phyloP scores from a whole-genome alignment of 2,329 filamentous ascomycete species.

The Didymella sp. region DNA sequence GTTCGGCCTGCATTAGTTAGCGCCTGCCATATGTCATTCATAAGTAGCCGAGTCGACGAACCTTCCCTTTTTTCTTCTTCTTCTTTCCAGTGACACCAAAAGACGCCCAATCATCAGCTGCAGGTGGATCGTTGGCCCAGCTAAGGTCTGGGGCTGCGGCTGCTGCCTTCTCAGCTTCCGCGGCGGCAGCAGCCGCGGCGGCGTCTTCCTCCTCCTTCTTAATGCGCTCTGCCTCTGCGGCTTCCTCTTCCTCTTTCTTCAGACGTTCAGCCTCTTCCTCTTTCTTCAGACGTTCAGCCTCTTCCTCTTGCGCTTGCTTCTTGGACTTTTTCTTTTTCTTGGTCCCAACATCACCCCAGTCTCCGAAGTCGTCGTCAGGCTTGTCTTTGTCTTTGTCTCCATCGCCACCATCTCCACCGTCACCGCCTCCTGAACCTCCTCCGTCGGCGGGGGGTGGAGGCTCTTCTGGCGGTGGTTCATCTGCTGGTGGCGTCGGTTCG shows the following conservation, averaged over 20 bases:
- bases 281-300: constrained; percentile 46
- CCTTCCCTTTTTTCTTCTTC: constrained; percentile 52
- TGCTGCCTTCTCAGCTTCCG: constrained; percentile 39
- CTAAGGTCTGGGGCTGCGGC: constrained; percentile 31
- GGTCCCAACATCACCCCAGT: constrained; percentile 36
- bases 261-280: too few relatives aligned
- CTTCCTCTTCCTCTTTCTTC: constrained; percentile 47
- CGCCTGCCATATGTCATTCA: constrained; percentile 41
- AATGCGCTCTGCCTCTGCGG: constrained; percentile 43
- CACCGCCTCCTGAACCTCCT: constrained; percentile 41
- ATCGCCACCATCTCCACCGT: constrained; percentile 46
- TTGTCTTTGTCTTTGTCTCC: constrained; percentile 42
- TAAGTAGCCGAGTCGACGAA: constrained; percentile 45
- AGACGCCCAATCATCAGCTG: constrained; percentile 42
- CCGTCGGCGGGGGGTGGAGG: constrained; percentile 48
- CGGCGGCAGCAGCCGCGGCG: constrained; percentile 26
- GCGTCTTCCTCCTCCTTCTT: constrained; percentile 29
- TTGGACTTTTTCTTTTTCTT: constrained; percentile 53
- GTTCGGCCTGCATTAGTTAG: constrained; percentile 35
- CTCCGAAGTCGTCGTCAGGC: constrained; percentile 43
- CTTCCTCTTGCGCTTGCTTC: constrained; percentile 45
- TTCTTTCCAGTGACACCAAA: constrained; percentile 43
- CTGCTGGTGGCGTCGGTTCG: constrained; percentile 50
- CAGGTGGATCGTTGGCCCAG: constrained; percentile 37
- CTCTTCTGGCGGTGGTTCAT: constrained; percentile 37